phyloP scores from a whole-genome alignment of 768 basidiomycete species.

The Suillus variegatus region DNA sequence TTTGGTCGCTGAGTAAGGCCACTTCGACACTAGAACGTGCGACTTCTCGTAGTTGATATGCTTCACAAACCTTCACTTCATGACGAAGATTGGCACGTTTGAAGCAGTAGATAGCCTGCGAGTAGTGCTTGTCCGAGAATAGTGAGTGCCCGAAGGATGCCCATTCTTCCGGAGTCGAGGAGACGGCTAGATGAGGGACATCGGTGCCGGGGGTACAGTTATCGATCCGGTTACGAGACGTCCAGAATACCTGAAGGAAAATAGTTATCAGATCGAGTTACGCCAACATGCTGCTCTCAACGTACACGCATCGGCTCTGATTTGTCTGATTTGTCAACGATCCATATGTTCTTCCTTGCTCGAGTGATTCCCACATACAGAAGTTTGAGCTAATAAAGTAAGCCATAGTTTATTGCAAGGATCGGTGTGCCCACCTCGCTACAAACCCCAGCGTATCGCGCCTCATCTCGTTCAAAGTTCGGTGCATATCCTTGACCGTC shows the following conservation, averaged over 20 bases:
- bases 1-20: constrained; percentile 22
- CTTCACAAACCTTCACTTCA: constrained; percentile 48
- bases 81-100: constrained; percentile 45
- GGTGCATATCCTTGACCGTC: constrained; percentile 39
- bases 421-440: constrained; percentile 44
- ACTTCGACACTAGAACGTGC: constrained; percentile 40
- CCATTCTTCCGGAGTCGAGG: constrained; percentile 54
- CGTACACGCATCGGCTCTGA: constrained; percentile 59
- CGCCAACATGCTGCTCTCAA: background rate
- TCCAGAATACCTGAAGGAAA: constrained; percentile 51
- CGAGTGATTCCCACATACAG: constrained; percentile 73
- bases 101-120: constrained; percentile 57
- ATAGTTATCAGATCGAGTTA: constrained; percentile 1
- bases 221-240: constrained; percentile 43
- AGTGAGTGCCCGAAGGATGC: constrained; percentile 40
- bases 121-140: constrained; percentile 38
- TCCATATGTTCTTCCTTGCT: constrained; percentile 69
- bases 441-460: constrained; percentile 55
- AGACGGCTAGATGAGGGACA: constrained; percentile 53
- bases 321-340: constrained; percentile 61
- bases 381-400: constrained; percentile 51
- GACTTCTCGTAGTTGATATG: constrained; percentile 55
- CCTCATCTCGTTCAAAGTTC: constrained; percentile 42
- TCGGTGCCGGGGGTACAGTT: constrained; percentile 52
- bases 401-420: background rate